Base-by-base conservation (phyloP, 805 yeast species). In the Candida coquimbonensis region DNA sequence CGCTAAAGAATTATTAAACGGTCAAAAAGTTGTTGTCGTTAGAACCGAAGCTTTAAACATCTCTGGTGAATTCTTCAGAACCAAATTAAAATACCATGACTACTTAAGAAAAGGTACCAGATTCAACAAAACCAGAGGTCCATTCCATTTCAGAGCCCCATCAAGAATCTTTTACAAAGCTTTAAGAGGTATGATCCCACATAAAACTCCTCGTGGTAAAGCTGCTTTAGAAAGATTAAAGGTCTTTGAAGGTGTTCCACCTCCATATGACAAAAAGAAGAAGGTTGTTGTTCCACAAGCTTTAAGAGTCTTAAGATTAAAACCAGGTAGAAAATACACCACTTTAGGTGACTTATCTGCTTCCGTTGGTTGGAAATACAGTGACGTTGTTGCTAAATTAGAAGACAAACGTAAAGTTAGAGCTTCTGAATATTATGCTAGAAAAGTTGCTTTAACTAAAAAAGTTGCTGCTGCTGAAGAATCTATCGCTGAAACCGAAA, bases 101-200 rank as follows among this genome's bases (percentile, higher is more conserved):
- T 93, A 90, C 89, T 85, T 93, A 77, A 90, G 99, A 84, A 93
- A 93, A 84, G 87, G 95, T 67, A 90, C 99, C 71, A 86, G 96
- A 79, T 93, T 74, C 90, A 93, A 93, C 96, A 89, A 89, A 80
- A 84, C 81, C 68, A 85, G 89, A 74, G 99, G 99, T 80, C 98
- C 98, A 69, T 93, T 91, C 97, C 99, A 93, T 75, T 93, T 93
- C 96, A 93, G 98, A 79, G 99, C 99, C 57, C 99, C 99, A 75
- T 90, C 98, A 57, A 89, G 98, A 80, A 91, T 93, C 77, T 89
- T 93, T 78, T 90, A 90, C 95, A 93, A 93, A 86, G 97, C 99
- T 69, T 76, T 93, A 73, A 87, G 96, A 73, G 99, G 99, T 79
- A 93, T 93, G 99, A 78, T 93, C 68, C 79, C 96, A 72, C 98